These are phyloP conservation scores for Apiospora saccharicola DNA, from an alignment of 2,329 filamentous ascomycete species.

Conservation along the genomic window DNA sequence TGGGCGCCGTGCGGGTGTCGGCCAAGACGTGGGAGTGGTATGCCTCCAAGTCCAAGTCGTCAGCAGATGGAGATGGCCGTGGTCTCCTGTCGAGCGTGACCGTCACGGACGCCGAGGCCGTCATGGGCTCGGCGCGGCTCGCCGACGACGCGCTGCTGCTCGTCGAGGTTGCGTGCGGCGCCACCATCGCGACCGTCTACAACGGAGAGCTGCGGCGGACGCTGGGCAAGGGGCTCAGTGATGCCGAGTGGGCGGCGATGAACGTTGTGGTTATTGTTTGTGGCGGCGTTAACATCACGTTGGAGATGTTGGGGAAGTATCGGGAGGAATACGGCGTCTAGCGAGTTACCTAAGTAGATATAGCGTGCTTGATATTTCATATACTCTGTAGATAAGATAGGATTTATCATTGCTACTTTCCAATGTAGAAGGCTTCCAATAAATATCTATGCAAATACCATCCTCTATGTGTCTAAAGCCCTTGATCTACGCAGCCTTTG, in stretches of 20 bases:
- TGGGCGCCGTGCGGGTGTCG: conserved; percentile 78
- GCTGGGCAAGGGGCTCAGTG: conserved; percentile 59
- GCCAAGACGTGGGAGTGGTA: conserved; percentile 70
- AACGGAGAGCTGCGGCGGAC: conserved; percentile 67
- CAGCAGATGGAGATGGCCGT: conserved; percentile 41
- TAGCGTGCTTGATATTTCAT: background rate
- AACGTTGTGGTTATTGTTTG: conserved; percentile 88
- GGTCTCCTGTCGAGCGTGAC: conserved; percentile 62
- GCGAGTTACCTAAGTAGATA: background rate
- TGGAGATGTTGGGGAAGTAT: conserved; percentile 68
- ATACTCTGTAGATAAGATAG: background rate
- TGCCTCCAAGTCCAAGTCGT: background rate
- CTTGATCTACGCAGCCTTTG: too few relatives aligned
- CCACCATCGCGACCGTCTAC: conserved; percentile 75
- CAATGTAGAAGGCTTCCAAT: background rate
- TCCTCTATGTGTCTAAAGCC: background rate
- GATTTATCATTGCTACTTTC: background rate
- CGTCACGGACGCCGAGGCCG: conserved; percentile 79
- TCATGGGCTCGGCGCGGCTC: conserved; percentile 76
- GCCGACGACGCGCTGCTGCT: conserved; percentile 83
- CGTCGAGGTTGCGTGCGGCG: conserved; percentile 87
- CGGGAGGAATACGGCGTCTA: conserved; percentile 53
- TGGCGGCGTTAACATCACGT: conserved; percentile 74
- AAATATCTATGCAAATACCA: background rate
- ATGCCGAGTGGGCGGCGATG: conserved; percentile 67